Evolutionary conservation across 768 basidiomycete species (phyloP), one percentile per base, ranked within the genome.

Genomic region (Tulasnella sp.): DNA sequence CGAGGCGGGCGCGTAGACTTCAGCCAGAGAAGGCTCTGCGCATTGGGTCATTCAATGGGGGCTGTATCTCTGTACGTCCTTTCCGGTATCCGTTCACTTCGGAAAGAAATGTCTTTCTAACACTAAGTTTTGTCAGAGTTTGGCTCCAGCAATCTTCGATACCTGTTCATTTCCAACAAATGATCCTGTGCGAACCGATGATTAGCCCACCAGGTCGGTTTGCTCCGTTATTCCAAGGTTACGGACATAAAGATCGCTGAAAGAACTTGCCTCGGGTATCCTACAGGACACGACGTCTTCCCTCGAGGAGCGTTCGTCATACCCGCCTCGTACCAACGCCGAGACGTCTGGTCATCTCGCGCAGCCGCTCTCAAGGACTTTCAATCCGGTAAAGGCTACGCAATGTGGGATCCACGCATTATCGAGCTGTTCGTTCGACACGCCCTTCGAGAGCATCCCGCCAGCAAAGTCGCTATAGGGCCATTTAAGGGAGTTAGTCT

Each of bases 41-140:
- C 62, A 17, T 22, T 65, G 19, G 71, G 71, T 19, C 71, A 72
- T 37, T 72, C 71, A 1, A 72, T 72, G 71, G 62, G 71, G 66
- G 71, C 40, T 7, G 62, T 64, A n/a, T 0, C 59, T 22, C 29
- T 72, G 71, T 72, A 64, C 19, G 71, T 47, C 39, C 32, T 4
- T 41, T 26, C 0, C 12, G 32, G 0, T 59, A 4, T 32, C 44
- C 26, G 19, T 12, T 8, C 41, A 40, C n/a, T 41, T 69, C 17
- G 12, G 11, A 19, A 19, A n/a, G n/a, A n/a, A n/a, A n/a, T n/a
- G 17, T 22, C 5, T 4, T 7, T n/a, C 35, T 34, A 1, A n/a
- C 64, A 12, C 17, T 9, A 29, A 37, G n/a, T 26, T 16, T 16
- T 65, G 11, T 26, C 22, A 65, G 64, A 65, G 64, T 65, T 7